Percentiles rank a stretch among this genome's conserved stretches.
Conservation (phyloP, 2,329 filamentous ascomycete species). For the Talaromyces sp. region DNA sequence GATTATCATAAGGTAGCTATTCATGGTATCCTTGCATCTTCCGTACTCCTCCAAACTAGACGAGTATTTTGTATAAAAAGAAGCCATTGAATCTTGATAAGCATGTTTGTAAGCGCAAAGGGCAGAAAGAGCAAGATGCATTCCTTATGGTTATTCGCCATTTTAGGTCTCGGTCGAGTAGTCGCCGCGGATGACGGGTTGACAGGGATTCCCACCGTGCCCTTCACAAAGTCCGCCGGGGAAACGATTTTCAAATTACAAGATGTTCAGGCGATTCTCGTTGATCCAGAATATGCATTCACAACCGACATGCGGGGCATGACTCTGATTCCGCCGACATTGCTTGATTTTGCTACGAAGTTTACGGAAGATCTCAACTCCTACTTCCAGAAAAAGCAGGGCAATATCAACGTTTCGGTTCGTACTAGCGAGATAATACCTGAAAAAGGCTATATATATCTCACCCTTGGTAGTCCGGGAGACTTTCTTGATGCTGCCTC, state of each 20-base stretch:
- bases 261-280: slow-evolving; percentile 37
- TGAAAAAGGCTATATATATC: slow-evolving; percentile 37
- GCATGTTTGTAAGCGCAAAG: too few species aligned
- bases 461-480: slow-evolving; percentile 46
- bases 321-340: slow-evolving; percentile 53
- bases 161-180: too few species aligned
- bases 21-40: too few species aligned
- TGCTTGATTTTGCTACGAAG: slow-evolving; percentile 47
- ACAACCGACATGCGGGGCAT: slow-evolving; percentile 45
- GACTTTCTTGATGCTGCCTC: slow-evolving; percentile 48
- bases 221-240: slow-evolving; percentile 18
- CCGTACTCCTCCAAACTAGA: too few species aligned
- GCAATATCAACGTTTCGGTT: slow-evolving; percentile 13
- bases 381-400: slow-evolving; percentile 21
- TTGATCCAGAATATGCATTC: slow-evolving; percentile 44
- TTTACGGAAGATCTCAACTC: slow-evolving; percentile 42
- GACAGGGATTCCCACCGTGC: slow-evolving; percentile 25
- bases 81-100: too few species aligned
- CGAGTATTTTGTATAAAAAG: too few species aligned
- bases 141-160: too few species aligned
- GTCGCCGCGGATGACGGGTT: too few species aligned
- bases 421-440: background rate
- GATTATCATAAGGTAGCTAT: too few species aligned
- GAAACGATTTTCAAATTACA: slow-evolving; percentile 16
- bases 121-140: too few species aligned